Evolutionary conservation across 176 grass and related monocot species (phyloP).

Genomic region (Musa beccarii): DNA sequence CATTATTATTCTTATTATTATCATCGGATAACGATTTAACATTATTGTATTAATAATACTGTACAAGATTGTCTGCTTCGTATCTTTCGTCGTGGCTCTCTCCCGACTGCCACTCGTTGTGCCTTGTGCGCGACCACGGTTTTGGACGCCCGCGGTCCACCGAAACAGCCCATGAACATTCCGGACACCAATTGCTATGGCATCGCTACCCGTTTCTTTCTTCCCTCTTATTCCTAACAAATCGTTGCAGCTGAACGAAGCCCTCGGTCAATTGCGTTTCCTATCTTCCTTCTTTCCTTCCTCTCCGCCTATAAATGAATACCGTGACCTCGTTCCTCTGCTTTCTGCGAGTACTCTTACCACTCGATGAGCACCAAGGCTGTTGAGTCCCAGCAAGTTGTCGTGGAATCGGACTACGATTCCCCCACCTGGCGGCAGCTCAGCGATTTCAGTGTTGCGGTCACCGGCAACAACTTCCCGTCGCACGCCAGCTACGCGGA

Average conservation of each 20-base stretch:
- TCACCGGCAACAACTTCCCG: background rate
- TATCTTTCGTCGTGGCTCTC: no score
- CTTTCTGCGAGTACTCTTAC: background rate
- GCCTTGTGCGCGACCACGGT: background rate
- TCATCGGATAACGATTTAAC: no score
- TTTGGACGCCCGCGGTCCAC: background rate
- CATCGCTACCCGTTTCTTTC: no score
- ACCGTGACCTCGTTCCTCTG: background rate
- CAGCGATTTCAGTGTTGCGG: background rate
- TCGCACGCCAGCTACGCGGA: constrained; percentile 6
- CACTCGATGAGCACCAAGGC: background rate
- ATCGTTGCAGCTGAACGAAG: background rate
- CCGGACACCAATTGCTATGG: no score
- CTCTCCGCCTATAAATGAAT: background rate
- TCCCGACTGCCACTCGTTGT: no score
- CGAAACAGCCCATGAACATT: background rate
- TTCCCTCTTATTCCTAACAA: no score
- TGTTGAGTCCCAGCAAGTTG: background rate
- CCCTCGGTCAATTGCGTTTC: background rate
- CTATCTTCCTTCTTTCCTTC: background rate
- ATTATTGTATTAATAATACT: no score
- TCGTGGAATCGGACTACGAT: background rate
- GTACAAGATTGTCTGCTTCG: no score
- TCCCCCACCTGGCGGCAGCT: constrained; percentile 11
- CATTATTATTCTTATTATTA: no score